These are phyloP conservation scores for Pleurotus citrinopileatus DNA, from an alignment of 768 basidiomycete genomes.

Conservation along the genomic window DNA sequence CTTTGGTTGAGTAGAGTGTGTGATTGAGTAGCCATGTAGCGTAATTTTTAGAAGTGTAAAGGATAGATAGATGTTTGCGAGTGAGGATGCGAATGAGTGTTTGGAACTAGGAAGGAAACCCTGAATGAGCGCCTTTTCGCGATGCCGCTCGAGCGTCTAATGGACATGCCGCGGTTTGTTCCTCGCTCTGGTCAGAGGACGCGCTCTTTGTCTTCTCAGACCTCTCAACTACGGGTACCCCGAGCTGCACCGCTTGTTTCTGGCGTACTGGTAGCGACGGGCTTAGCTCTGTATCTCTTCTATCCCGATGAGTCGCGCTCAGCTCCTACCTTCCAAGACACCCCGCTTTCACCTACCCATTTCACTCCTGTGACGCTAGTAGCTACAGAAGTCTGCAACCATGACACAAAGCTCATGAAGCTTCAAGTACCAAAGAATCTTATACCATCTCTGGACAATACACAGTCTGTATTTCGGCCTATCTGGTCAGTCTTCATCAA, in stretches of 20 bases:
- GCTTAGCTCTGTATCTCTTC: conserved; percentile 49
- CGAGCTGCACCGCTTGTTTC: conserved; percentile 20
- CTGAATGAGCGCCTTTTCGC: no score
- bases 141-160: no score
- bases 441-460: conserved; percentile 23
- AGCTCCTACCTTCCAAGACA: conserved; percentile 35
- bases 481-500: conserved; percentile 83
- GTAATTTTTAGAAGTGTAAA: background rate
- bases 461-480: conserved; percentile 27
- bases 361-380: conserved; percentile 62
- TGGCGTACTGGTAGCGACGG: conserved; percentile 35
- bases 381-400: conserved; percentile 48
- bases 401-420: conserved; percentile 63
- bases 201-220: background rate
- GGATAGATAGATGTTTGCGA: no score
- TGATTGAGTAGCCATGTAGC: background rate
- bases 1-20: conserved; percentile 7
- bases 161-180: no score
- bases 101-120: conserved; percentile 3
- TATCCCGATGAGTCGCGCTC: conserved; percentile 45
- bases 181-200: background rate
- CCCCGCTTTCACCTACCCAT: conserved; percentile 42
- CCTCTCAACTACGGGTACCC: conserved; percentile 7
- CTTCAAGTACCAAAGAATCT: conserved; percentile 50
- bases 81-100: no score